Conservation (phyloP, 768 basidiomycete species). For the Mycena vulgaris region DNA sequence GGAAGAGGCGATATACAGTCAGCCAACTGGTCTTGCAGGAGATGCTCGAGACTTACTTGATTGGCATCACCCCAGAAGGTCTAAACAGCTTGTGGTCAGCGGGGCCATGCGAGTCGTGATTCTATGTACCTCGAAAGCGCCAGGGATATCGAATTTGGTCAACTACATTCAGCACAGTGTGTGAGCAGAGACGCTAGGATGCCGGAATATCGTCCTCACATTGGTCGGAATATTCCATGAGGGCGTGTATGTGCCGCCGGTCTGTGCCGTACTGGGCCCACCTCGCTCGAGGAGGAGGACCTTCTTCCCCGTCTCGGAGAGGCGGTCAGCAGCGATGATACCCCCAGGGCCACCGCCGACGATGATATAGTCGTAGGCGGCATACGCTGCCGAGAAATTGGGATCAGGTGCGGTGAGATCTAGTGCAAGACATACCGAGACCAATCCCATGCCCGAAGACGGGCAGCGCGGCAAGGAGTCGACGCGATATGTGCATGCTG, state of each 20-base stretch:
- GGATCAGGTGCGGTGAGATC: neutral
- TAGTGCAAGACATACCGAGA: neutral
- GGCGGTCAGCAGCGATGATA: conserved; percentile 69
- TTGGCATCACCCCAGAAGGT: conserved; percentile 56
- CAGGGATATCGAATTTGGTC: conserved; percentile 77
- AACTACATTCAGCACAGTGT: conserved; percentile 51
- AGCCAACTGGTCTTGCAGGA: neutral
- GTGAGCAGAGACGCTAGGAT: neutral
- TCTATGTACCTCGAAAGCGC: conserved; percentile 40
- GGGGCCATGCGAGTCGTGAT: neutral
- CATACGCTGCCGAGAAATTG: neutral
- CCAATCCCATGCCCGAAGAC: neutral
- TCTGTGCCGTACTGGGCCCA: conserved; percentile 70
- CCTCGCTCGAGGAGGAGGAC: conserved; percentile 76
- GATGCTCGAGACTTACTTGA: neutral
- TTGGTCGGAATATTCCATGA: conserved; percentile 64
- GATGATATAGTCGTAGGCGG: conserved; percentile 66
- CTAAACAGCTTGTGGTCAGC: conserved; percentile 1
- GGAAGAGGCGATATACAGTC: neutral
- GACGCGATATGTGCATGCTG: conserved; percentile 7
- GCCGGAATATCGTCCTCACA: conserved; percentile 44
- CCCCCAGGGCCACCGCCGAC: conserved; percentile 75
- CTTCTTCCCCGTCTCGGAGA: conserved; percentile 74
- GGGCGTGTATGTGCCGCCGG: conserved; percentile 71
- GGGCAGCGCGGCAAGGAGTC: neutral